phyloP scores from a whole-genome alignment of 306 rosid species.

The Prinsepia uniflora region DNA sequence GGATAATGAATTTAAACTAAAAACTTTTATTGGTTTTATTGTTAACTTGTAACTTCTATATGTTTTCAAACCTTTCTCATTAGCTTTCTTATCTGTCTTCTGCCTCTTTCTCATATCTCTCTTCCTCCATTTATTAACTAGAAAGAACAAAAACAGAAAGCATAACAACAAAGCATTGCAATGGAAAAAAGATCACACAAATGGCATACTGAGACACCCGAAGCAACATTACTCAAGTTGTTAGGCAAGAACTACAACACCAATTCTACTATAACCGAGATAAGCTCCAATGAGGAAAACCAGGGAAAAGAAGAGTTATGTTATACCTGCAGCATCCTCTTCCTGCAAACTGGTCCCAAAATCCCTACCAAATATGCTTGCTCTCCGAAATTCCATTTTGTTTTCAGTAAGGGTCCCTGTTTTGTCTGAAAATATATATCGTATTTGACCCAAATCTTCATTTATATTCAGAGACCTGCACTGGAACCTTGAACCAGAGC shows the following conservation, averaged over 20 bases:
- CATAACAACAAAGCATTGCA: neutral
- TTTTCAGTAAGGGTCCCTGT: conserved; percentile 97
- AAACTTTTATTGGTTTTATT: neutral
- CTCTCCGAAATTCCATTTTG: conserved; percentile 91
- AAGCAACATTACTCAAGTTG: neutral
- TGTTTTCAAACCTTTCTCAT: neutral
- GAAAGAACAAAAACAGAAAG: neutral
- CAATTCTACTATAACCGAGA: neutral
- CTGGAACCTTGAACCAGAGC: conserved; percentile 83
- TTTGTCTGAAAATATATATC: conserved; percentile 90
- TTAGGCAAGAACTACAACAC: neutral
- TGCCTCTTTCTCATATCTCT: neutral
- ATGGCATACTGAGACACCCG: neutral
- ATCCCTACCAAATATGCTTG: conserved; percentile 68
- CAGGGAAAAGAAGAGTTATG: neutral
- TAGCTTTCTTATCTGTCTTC: no score
- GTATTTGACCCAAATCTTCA: conserved; percentile 96
- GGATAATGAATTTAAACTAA: neutral
- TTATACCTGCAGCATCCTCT: conserved; percentile 45
- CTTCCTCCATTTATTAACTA: neutral
- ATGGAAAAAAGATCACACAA: neutral
- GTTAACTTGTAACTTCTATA: neutral
- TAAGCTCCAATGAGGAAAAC: neutral
- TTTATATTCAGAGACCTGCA: conserved; percentile 96
- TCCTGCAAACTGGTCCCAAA: conserved; percentile 48